Evolutionary conservation across 129 eudicot species (phyloP), one percentile per base, ranked within the genome.

Genomic region (Rutidosis leptorrhynchoides): DNA sequence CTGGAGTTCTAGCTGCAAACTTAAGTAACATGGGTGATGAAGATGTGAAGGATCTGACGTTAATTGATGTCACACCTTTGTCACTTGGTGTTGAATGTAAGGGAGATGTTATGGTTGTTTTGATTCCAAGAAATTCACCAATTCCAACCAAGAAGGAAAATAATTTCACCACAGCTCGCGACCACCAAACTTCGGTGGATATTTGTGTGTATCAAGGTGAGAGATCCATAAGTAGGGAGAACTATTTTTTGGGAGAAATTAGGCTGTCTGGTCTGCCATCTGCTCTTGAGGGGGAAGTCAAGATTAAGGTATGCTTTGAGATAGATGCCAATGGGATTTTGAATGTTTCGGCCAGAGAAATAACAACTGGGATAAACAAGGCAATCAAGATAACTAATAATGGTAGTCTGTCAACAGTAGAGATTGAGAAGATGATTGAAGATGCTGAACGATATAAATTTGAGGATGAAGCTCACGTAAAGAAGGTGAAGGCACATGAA

Each of bases 241-340:
- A 71, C 37, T 42, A 45, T 71, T 21, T 43, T 0, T 49, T 71
- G 68, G 76, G 76, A 4, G 1, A 2, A 14, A 3, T 71, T 48
- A 7, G 0, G 4, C 60, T 60, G 4, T 46, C 58, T 4, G 68
- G 60, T 5, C 1, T 71, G 12, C 76, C 67, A 26, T 4, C 48
- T 19, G 61, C 68, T 29, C 68, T 23, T 0, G 3, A n/a, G 14
- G 25, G 76, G n/a, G 68, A 27, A 29, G 67, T 48, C 20, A 11
- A 71, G 25, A 60, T 71, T 10, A 43, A 0, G 12, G 48, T 71
- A 19, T 58, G 61, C 4, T 71, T 0, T 11, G 68, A 70, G 45
- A 58, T 70, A 17, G 75, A 70, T 70, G 48, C 48, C 8, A 20
- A 59, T 59, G 60, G 75, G 46, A 70, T 70, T 24, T 21, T 59